phyloP scores from a whole-genome alignment of 345 rosid species.

The Laguncularia racemosa region DNA sequence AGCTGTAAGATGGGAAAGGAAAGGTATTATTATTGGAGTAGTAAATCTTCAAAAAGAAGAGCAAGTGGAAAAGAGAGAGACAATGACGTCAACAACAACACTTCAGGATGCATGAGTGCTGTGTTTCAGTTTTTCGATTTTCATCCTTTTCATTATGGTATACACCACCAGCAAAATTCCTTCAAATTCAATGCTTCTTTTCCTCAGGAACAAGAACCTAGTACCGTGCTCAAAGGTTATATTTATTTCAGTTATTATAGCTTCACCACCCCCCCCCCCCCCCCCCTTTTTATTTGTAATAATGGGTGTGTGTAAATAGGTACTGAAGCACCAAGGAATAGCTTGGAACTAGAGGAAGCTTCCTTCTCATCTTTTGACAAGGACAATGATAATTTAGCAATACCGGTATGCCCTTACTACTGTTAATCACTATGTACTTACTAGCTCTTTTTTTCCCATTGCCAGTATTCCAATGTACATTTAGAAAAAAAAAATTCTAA shows the following conservation, averaged over 20 bases:
- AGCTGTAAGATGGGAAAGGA: slow-evolving; percentile 43
- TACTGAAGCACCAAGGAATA: slow-evolving; percentile 69
- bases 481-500: too few relatives aligned
- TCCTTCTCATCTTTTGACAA: slow-evolving; percentile 19
- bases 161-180: slow-evolving; percentile 38
- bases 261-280: too few relatives aligned
- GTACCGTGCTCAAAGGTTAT: slow-evolving; percentile 33
- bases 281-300: too few relatives aligned
- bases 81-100: neutral
- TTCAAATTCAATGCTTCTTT: slow-evolving; percentile 27
- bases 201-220: slow-evolving; percentile 9
- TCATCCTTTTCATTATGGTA: slow-evolving; percentile 43
- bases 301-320: slow-evolving; percentile 25
- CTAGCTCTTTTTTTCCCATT: too few relatives aligned
- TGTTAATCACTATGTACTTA: too few relatives aligned
- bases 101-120: slow-evolving; percentile 65
- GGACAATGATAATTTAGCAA: neutral
- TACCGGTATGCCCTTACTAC: neutral
- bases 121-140: slow-evolving; percentile 75
- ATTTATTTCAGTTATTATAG: neutral
- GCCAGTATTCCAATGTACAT: too few relatives aligned
- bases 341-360: slow-evolving; percentile 64
- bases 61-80: neutral
- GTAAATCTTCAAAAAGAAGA: slow-evolving; percentile 8
- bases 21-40: slow-evolving; percentile 29